A percentile compares a stretch with the other conserved stretches of the same genome.
These are phyloP conservation scores for Ganoderma resinaceum DNA, from an alignment of 1,284 basidiomycete species.

Conservation along the genomic window DNA sequence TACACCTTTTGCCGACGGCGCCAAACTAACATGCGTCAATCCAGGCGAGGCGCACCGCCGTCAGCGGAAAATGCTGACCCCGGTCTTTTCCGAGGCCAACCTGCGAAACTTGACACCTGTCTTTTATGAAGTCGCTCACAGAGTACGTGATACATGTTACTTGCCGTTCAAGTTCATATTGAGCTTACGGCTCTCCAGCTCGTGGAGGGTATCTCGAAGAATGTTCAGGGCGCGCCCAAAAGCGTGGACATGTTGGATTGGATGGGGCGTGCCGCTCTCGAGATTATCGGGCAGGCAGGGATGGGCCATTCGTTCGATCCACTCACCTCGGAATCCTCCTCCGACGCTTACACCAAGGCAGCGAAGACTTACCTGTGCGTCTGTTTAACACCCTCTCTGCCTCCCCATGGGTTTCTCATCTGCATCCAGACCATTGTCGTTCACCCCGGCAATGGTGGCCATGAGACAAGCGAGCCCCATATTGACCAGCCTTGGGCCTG, in stretches of 20 bases:
- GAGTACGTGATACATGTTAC: slow-evolving; percentile 23
- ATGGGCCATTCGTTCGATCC: slow-evolving; percentile 51
- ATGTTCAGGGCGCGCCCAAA: slow-evolving; percentile 40
- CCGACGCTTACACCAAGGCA: slow-evolving; percentile 44
- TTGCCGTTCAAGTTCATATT: background rate
- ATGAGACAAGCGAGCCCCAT: slow-evolving; percentile 25
- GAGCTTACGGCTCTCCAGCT: slow-evolving; percentile 12
- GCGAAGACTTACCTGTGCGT: slow-evolving; percentile 38
- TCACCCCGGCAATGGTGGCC: slow-evolving; percentile 29
- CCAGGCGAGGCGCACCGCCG: slow-evolving; percentile 36
- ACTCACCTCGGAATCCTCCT: slow-evolving; percentile 34
- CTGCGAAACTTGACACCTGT: slow-evolving; percentile 38
- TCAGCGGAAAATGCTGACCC: slow-evolving; percentile 41
- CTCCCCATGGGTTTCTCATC: background rate
- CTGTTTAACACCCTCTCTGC: background rate
- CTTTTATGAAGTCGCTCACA: slow-evolving; percentile 37
- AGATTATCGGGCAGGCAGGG: slow-evolving; percentile 43
- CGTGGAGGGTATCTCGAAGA: slow-evolving; percentile 18
- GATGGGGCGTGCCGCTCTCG: slow-evolving; percentile 46
- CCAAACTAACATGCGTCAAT: background rate
- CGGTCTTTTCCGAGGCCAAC: slow-evolving; percentile 40
- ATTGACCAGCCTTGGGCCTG: slow-evolving; percentile 23
- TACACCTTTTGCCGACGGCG: background rate
- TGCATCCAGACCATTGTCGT: slow-evolving; percentile 22
- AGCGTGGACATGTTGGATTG: slow-evolving; percentile 40